phyloP scores from a whole-genome alignment of 345 rosid genomes.

The Eucalyptus regnans region DNA sequence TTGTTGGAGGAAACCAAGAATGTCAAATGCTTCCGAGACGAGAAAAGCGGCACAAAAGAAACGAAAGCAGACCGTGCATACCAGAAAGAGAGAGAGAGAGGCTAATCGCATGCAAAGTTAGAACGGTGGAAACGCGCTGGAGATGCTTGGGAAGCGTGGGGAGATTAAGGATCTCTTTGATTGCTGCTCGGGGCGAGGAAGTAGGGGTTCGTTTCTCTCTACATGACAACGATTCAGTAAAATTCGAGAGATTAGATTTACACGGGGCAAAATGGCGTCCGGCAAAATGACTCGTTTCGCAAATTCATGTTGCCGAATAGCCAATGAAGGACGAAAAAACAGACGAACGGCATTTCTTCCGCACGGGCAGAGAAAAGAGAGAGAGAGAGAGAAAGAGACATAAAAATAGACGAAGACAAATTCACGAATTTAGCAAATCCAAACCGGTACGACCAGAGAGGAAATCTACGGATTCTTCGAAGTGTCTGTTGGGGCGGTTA shows the following conservation, averaged over 20 bases:
- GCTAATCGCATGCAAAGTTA: neutral
- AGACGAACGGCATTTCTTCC: neutral
- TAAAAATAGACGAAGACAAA: neutral
- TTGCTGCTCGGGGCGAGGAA: neutral
- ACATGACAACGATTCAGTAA: neutral
- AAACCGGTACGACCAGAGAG: neutral
- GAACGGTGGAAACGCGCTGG: neutral
- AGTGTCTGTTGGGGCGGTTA: neutral
- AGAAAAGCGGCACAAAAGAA: neutral
- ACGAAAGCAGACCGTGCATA: neutral
- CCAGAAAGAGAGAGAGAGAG: neutral
- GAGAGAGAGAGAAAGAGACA: neutral
- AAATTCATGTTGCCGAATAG: neutral
- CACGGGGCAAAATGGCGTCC: neutral
- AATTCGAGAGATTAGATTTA: neutral
- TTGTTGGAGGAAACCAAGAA: neutral
- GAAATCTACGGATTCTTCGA: neutral
- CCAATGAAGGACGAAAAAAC: neutral
- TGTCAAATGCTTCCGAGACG: neutral
- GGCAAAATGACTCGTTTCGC: neutral
- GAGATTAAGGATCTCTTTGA: neutral
- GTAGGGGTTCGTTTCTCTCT: neutral
- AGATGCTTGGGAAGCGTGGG: neutral
- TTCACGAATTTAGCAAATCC: neutral
- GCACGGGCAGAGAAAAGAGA: neutral